Conservation (phyloP, 495 filamentous ascomycete species). For the Hypoxylon lienhwacheense region DNA sequence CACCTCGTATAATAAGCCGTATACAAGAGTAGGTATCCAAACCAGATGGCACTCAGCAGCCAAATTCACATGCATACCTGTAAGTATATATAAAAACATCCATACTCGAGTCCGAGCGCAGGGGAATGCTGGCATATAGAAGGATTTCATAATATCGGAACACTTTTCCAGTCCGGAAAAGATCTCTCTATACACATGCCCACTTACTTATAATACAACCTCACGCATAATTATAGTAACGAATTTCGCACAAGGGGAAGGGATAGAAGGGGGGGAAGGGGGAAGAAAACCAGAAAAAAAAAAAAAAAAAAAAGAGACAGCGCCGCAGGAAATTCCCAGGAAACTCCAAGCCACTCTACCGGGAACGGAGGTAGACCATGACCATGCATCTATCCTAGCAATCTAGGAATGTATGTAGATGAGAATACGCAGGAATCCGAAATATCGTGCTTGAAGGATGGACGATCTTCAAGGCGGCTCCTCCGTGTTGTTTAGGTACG, state of each 20-base stretch:
- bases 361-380: slow-evolving; percentile 7
- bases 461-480: slow-evolving; percentile 16
- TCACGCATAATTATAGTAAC: slow-evolving; percentile 20
- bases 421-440: too few relatives aligned
- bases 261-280: slow-evolving; percentile 11
- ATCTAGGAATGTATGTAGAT: too few relatives aligned
- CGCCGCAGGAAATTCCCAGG: slow-evolving; percentile 1
- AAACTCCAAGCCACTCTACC: slow-evolving; percentile 9
- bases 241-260: slow-evolving; percentile 3
- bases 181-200: too few relatives aligned
- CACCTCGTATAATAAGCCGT: not conserved
- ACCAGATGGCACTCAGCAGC: too few relatives aligned
- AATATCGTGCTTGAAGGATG: slow-evolving; percentile 11
- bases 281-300: too few relatives aligned
- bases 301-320: too few relatives aligned
- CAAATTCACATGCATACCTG: too few relatives aligned
- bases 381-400: too few relatives aligned
- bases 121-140: slow-evolving; percentile 19
- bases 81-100: slow-evolving; percentile 10
- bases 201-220: too few relatives aligned
- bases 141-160: slow-evolving; percentile 20
- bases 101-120: slow-evolving; percentile 4
- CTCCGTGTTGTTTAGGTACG: too few relatives aligned
- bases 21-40: too few relatives aligned
- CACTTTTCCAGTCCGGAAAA: slow-evolving; percentile 19